Percentiles rank a stretch among this genome's conserved stretches.
Evolutionary conservation across 768 basidiomycete species (phyloP).

Genomic region (Mycena haematopus): DNA sequence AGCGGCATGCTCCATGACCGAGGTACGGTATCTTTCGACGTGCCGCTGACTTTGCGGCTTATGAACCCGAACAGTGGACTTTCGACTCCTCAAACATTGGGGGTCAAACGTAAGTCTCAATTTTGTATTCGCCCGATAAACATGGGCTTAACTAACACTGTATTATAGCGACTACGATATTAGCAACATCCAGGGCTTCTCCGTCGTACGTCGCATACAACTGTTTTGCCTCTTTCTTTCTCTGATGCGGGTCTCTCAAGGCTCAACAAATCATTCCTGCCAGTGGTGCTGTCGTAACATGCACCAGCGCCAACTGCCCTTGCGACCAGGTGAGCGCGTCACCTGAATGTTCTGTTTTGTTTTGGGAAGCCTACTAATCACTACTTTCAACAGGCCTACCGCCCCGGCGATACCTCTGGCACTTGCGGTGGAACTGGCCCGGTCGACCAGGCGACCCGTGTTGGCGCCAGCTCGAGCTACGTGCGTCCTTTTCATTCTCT

Average conservation of each 20-base stretch:
- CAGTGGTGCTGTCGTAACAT: conserved; percentile 12
- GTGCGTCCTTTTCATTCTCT: too few relatives aligned
- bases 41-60: too few relatives aligned
- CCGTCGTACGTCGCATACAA: conserved; percentile 7
- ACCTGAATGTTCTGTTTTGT: too few relatives aligned
- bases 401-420: conserved; percentile 16
- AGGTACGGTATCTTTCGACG: not conserved
- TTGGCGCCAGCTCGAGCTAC: not conserved
- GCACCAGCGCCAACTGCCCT: conserved; percentile 19
- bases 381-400: conserved; percentile 10
- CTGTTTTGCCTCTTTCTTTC: not conserved
- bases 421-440: conserved; percentile 22
- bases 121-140: too few relatives aligned
- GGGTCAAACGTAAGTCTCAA: conserved; percentile 5
- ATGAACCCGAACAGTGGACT: not conserved
- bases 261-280: conserved; percentile 18
- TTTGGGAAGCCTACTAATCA: not conserved
- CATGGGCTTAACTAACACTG: not conserved
- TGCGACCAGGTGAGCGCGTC: conserved; percentile 14
- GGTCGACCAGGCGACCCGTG: conserved; percentile 12
- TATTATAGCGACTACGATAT: conserved; percentile 23
- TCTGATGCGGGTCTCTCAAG: conserved; percentile 3
- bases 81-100: conserved; percentile 16
- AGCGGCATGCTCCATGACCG: conserved; percentile 20
- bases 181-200: conserved; percentile 29